Base-by-base conservation (phyloP, 2,329 filamentous ascomycete genomes). In the Calonectria pseudoturangicola region DNA sequence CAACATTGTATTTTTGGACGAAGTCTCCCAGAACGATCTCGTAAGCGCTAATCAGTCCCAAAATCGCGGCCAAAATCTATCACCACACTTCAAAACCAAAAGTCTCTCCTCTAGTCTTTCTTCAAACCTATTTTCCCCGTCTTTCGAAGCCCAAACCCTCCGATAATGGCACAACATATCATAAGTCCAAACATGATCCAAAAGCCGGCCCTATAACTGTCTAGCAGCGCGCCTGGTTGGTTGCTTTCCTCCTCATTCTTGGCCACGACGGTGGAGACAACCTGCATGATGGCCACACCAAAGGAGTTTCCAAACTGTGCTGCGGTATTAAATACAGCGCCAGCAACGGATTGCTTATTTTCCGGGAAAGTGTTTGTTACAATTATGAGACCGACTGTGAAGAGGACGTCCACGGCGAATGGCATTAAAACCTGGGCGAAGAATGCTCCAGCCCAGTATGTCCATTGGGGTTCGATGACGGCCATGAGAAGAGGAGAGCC, bases 281-380 rank as follows among this genome's bases (percentile, higher is more conserved):
- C 83, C 62, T 86, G 86, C 66, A 87, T 83, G 1, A 89, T 80
- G 9, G 88, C 88, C 2, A 91, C 77, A 0, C 89, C 89, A 1
- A 91, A 82, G 0, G 87, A 86, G n/a, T 85, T 89, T 0, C 90
- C 91, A 70, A 92, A 89, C 69, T 92, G 89, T 0, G 86, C 85
- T 0, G 90, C 85, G 2, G 89, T 90, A 68, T 90, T 91, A 81
- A 92, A 92, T 0, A 92, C 89, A 0, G 87, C 90, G 0, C 90
- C 90, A 0, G 89, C 91, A 0, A 92, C 83, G 0, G 88, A 89
- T 70, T 92, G 90, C 2, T 86, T 87, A 21, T 89, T 83, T 0
- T 85, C 81, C 0, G 89, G 88, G 71, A 91, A 91, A 0, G 85
- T 87, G 30, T 89, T 86, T 0, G 87, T 87, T 3, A 92, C 88